Percentiles rank a stretch among this genome's conserved stretches.
These are phyloP conservation scores for Purpureocillium takamizusanense DNA, from an alignment of 2,329 filamentous ascomycete species.

Conservation along the genomic window DNA sequence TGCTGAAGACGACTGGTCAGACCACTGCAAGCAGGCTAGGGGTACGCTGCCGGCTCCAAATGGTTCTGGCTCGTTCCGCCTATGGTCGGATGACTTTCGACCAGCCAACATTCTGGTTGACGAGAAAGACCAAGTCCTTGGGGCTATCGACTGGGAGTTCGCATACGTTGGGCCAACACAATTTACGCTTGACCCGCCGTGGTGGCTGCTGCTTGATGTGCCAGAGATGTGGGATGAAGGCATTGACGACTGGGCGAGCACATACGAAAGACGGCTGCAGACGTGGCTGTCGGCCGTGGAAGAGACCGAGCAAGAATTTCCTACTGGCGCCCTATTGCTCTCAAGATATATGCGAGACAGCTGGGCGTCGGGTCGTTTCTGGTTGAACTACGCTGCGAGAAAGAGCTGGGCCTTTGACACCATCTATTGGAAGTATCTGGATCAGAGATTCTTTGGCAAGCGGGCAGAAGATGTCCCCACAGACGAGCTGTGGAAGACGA, in stretches of 20 bases:
- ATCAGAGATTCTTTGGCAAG: conserved; percentile 20
- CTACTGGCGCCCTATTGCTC: conserved; percentile 4
- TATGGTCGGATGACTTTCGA: conserved; percentile 25
- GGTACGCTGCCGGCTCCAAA: conserved; percentile 7
- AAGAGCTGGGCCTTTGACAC: conserved; percentile 28
- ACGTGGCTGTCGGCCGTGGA: conserved; percentile 22
- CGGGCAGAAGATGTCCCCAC: conserved; percentile 4
- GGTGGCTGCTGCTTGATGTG: conserved; percentile 1
- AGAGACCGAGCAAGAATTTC: conserved; percentile 8
- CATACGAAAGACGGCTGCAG: conserved; percentile 21
- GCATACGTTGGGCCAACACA: conserved; percentile 1
- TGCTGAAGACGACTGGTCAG: conserved; percentile 19
- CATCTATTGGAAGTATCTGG: conserved; percentile 25
- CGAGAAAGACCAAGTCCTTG: conserved; percentile 12
- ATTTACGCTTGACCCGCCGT: conserved; percentile 1
- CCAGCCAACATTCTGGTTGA: conserved; percentile 21
- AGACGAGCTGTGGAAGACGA: conserved; percentile 17
- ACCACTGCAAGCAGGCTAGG: conserved; percentile 5
- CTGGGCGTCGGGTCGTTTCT: conserved; percentile 23
- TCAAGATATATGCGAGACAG: conserved; percentile 25
- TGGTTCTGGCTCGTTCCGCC: conserved; percentile 11
- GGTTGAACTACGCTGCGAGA: conserved; percentile 22
- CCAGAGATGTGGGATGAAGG: conserved; percentile 22
- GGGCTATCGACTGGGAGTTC: conserved; percentile 1
- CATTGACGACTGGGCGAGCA: conserved; percentile 17